phyloP scores from a whole-genome alignment of 805 yeast species.

The Candida arabinofermentans region DNA sequence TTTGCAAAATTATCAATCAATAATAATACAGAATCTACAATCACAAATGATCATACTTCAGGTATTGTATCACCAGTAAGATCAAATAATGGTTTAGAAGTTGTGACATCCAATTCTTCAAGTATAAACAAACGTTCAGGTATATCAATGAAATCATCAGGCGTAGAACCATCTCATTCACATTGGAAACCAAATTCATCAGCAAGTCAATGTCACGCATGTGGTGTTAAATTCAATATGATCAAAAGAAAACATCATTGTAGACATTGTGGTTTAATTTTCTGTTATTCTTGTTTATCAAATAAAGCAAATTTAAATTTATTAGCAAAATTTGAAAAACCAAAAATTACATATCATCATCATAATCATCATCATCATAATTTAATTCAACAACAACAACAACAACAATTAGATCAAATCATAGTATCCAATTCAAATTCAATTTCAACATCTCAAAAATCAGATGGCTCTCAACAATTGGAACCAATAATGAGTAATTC shows the following conservation, averaged over 20 bases:
- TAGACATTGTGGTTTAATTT: constrained; percentile 47
- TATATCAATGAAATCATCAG: constrained; percentile 3
- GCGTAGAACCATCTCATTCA: constrained; percentile 43
- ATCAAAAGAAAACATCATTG: constrained; percentile 45
- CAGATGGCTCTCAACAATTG: background rate
- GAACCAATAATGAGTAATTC: background rate
- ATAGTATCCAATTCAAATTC: background rate
- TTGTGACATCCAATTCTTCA: background rate
- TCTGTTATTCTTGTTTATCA: constrained; percentile 34
- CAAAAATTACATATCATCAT: constrained; percentile 4
- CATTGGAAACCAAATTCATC: constrained; percentile 49
- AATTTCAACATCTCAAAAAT: background rate
- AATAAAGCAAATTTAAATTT: constrained; percentile 30
- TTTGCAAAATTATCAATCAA: background rate
- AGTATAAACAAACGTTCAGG: background rate
- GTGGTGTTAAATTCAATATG: constrained; percentile 24
- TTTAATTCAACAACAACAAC: constrained; percentile 2
- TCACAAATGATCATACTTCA: background rate
- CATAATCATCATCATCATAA: background rate
- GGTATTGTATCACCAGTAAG: constrained; percentile 2
- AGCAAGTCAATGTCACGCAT: constrained; percentile 35
- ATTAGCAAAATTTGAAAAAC: constrained; percentile 33
- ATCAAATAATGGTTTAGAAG: constrained; percentile 4
- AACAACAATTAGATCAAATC: constrained; percentile 1
- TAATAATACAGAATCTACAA: background rate